phyloP scores from a whole-genome alignment of 2,329 filamentous ascomycete genomes.

The Didymella glomerata region DNA sequence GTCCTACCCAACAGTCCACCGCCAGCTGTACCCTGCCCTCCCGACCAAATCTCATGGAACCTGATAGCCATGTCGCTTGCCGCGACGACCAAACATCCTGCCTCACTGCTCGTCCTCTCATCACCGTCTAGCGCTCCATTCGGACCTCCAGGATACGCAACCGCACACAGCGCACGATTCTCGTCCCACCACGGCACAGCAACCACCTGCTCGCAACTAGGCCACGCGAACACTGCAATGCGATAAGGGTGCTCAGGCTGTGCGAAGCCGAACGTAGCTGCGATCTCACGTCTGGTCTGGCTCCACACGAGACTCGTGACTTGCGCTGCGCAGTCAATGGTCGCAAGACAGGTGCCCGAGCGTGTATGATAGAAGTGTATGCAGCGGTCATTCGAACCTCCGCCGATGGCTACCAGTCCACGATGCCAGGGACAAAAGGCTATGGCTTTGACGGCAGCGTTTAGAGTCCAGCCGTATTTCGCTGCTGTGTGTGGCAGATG shows the following conservation, averaged over 20 bases:
- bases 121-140: constrained; percentile 35
- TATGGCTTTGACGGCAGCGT: constrained; percentile 93
- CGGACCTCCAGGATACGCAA: constrained; percentile 77
- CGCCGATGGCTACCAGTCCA: constrained; percentile 86
- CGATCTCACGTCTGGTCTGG: constrained; percentile 83
- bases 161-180: constrained; percentile 83
- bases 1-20: constrained; percentile 57
- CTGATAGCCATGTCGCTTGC: constrained; percentile 92
- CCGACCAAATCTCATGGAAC: constrained; percentile 94
- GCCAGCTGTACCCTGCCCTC: constrained; percentile 57
- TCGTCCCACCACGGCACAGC: constrained; percentile 85
- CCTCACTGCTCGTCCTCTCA: constrained; percentile 58
- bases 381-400: constrained; percentile 91
- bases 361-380: constrained; percentile 94
- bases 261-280: constrained; percentile 91
- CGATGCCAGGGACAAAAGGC: constrained; percentile 96
- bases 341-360: constrained; percentile 84
- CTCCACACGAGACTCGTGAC: constrained; percentile 95
- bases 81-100: constrained; percentile 89
- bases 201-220: constrained; percentile 84
- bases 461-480: constrained; percentile 78
- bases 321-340: constrained; percentile 90
- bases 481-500: constrained; percentile 65
- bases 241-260: constrained; percentile 88
- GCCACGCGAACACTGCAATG: constrained; percentile 95